Evolutionary conservation across 116 monocot species (phyloP).

Genomic region (Dioscorea cayenensis): DNA sequence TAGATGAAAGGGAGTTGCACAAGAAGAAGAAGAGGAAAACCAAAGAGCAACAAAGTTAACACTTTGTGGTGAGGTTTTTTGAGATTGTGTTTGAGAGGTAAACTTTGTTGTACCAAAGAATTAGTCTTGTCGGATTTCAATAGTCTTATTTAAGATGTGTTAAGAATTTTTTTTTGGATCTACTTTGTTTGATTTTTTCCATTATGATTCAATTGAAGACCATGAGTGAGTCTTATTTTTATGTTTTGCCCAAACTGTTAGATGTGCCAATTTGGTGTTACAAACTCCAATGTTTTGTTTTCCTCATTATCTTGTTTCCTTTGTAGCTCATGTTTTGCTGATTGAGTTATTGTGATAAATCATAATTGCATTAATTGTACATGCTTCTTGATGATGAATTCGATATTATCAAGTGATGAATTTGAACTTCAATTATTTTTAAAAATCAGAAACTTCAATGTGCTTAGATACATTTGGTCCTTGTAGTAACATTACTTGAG

Average conservation of each 20-base stretch:
- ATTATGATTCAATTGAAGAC: no score
- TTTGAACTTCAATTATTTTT: no score
- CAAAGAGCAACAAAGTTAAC: background rate
- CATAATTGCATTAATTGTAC: background rate
- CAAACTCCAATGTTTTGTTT: background rate
- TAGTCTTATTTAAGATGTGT: background rate
- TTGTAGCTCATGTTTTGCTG: background rate
- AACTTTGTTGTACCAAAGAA: background rate
- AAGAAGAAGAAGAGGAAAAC: slow-evolving; percentile 15
- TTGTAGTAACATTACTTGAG: no score
- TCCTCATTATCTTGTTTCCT: background rate
- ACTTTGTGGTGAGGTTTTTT: background rate
- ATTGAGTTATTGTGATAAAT: background rate
- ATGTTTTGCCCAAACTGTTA: background rate
- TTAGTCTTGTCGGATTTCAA: background rate
- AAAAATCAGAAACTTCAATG: no score
- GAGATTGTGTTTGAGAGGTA: background rate
- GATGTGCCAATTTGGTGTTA: background rate
- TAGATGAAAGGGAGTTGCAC: background rate
- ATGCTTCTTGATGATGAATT: background rate
- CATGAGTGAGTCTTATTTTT: no score
- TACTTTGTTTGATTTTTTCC: background rate
- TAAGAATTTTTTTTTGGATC: background rate
- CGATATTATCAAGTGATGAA: background rate
- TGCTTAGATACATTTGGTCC: no score